phyloP scores from a whole-genome alignment of 345 rosid genomes.

The Nephelium lappaceum region DNA sequence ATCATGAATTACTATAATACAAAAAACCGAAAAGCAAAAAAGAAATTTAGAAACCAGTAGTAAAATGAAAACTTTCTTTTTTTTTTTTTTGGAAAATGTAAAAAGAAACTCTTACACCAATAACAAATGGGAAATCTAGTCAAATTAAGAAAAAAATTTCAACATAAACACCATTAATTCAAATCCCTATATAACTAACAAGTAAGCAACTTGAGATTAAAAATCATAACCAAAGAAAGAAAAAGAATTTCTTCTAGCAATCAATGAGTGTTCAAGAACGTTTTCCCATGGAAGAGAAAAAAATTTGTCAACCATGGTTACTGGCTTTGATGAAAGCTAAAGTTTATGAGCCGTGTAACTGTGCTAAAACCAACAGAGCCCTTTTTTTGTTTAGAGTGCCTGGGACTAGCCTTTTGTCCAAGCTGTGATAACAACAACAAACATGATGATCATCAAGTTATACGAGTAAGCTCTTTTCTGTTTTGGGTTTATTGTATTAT shows the following conservation, averaged over 20 bases:
- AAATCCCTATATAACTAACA: no score
- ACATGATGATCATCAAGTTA: not conserved
- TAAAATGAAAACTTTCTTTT: no score
- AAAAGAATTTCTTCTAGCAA: not conserved
- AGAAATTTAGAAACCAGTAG: no score
- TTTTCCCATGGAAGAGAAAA: not conserved
- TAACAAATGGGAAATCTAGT: no score
- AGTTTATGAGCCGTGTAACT: slow-evolving; percentile 5
- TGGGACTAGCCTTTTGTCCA: slow-evolving; percentile 3
- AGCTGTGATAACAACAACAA: not conserved
- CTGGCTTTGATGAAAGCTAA: not conserved
- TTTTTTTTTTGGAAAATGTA: no score
- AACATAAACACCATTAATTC: not conserved
- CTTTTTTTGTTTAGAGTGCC: slow-evolving; percentile 8
- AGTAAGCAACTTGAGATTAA: no score
- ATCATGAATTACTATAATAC: no score
- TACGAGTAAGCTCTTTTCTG: not conserved
- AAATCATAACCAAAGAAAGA: not conserved
- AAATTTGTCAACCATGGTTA: not conserved
- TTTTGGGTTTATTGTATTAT: not conserved
- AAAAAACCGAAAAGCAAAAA: no score
- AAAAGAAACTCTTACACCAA: not conserved
- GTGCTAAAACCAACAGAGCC: not conserved
- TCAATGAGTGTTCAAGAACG: no score
- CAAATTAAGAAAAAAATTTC: no score